phyloP scores from a whole-genome alignment of 306 rosid genomes.

The Arachis hypogaea region DNA sequence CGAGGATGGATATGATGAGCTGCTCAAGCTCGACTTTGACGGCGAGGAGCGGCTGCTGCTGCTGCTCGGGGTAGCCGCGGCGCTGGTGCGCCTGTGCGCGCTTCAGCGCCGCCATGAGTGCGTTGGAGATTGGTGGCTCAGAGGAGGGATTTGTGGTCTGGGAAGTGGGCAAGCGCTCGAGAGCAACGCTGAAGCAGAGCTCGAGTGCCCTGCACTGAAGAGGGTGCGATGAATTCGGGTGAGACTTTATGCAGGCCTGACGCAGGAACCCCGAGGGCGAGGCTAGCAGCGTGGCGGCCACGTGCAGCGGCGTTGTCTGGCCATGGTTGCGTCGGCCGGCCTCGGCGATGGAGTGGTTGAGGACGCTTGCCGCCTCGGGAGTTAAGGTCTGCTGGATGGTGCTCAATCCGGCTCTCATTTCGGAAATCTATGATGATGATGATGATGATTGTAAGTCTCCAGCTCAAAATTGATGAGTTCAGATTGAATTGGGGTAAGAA shows the following conservation, averaged over 20 bases:
- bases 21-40: constrained; percentile 96
- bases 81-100: constrained; percentile 99
- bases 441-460: neutral
- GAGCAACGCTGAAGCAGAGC: constrained; percentile 94
- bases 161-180: constrained; percentile 86
- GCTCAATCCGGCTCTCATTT: constrained; percentile 96
- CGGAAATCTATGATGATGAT: neutral
- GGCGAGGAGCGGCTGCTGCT: constrained; percentile 92
- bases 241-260: constrained; percentile 94
- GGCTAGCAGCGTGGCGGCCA: constrained; percentile 81
- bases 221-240: constrained; percentile 93
- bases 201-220: constrained; percentile 97
- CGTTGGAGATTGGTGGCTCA: constrained; percentile 93
- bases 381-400: constrained; percentile 98
- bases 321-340: constrained; percentile 93
- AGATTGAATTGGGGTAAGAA: neutral
- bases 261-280: constrained; percentile 85
- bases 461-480: neutral
- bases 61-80: constrained; percentile 95
- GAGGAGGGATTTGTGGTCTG: constrained; percentile 65
- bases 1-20: constrained; percentile 88
- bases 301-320: constrained; percentile 95
- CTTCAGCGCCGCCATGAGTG: constrained; percentile 91
- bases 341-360: constrained; percentile 89
- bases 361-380: constrained; percentile 93